Evolutionary conservation across 2,329 filamentous ascomycete species (phyloP), one percentile per base, ranked within the genome.

Genomic region (Talaromyces sp.): DNA sequence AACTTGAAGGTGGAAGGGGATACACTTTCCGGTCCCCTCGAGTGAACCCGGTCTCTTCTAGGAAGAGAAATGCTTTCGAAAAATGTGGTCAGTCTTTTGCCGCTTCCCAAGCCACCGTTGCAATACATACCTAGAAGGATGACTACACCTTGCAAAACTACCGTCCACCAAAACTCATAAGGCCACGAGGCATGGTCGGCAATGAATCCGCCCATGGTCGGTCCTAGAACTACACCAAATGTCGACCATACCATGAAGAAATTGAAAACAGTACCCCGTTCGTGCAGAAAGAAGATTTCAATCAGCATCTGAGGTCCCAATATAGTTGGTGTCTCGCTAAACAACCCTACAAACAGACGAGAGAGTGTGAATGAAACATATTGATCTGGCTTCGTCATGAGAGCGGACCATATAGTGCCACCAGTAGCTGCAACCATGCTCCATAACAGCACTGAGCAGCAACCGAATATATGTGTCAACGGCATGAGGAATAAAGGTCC

Each of bases 231-330:
- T 13, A 16, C 27, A 14, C 64, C 64, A 16, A 62, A 24, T 6
- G 50, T 48, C 35, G 64, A 62, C 39, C 60, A 50, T 22, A 59
- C 52, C 24, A 62, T 50, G 39, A 65, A 65, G n/a, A 37, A 59
- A 47, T 65, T 65, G 16, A 65, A 62, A 37, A 58, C 59, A 11
- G 19, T 58, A 9, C 64, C 64, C 62, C 64, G 39, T 59, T 65
- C 64, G 48, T 65, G 64, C n/a, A 62, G 60, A 48, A 65, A 65
- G 27, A 65, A 65, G 3, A 58, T 39, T 31, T 65, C 59, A 16
- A 65, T 52, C 16, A 65, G 35, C 50, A 65, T 54, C 52, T 65
- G 64, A n/a, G 64, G 64, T 10, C 64, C 64, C 14, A 65, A n/a
- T 24, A 52, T 37, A 31, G 60, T 62, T 6, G 64, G 59, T 24